Conservation (phyloP, 768 basidiomycete species). For the Tylopilus balloui region DNA sequence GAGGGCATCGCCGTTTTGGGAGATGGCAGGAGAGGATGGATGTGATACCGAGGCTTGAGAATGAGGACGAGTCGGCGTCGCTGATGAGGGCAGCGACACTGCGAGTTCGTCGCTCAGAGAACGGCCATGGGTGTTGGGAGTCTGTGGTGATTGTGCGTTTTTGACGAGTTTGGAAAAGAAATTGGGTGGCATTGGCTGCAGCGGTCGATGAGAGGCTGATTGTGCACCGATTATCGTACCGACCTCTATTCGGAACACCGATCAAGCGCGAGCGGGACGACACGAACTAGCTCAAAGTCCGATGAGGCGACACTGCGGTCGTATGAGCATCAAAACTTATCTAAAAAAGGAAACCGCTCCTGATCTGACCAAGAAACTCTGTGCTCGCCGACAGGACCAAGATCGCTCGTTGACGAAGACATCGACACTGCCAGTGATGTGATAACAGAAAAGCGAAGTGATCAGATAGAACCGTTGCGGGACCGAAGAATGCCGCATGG, state of each 20-base stretch:
- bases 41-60: constrained; percentile 10
- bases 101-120: background rate
- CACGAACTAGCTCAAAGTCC: too few species aligned
- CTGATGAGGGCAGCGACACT: background rate
- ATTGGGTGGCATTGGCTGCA: constrained; percentile 22
- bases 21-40: constrained; percentile 5
- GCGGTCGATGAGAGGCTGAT: background rate
- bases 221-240: background rate
- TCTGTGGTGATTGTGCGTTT: constrained; percentile 9
- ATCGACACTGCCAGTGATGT: background rate
- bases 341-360: constrained; percentile 5
- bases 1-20: constrained; percentile 2
- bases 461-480: background rate
- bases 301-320: background rate
- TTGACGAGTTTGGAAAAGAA: constrained; percentile 32
- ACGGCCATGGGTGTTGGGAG: constrained; percentile 1
- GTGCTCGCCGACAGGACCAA: too few species aligned
- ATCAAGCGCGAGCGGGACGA: background rate
- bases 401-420: too few species aligned
- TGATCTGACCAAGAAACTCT: too few species aligned
- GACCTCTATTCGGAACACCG: background rate
- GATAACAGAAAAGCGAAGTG: too few species aligned
- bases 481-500: background rate
- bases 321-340: background rate
- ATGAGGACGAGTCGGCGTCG: background rate